Base-by-base conservation (phyloP, 1,284 basidiomycete genomes). In the Ceratobasidium sp. region DNA sequence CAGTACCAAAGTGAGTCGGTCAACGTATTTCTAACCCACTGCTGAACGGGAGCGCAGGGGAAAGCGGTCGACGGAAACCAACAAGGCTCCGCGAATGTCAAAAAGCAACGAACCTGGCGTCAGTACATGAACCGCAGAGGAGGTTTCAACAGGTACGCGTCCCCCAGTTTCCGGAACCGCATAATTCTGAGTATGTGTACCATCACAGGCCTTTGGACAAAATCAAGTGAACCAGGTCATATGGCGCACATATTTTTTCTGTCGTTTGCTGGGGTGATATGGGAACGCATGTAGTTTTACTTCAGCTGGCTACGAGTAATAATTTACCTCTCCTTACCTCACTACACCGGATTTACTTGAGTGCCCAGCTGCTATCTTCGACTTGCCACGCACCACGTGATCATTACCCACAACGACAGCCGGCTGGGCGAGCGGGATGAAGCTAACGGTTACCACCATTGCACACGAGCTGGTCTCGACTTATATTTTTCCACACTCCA, bases 61-160 rank as follows among this genome's bases (percentile, higher is more conserved):
- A 92, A 91, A 75, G 85, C 83, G 60, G 90, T 94, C 40, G 82
- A 84, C 70, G 93, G 91, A 27, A 94, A 96, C 73, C 91, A 94
- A 78, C 87, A 90, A 73, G 94, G 94, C 35, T 76, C 74, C 1
- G 86, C 85, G 1, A 79, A 89, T 67, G 81, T 97, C 74, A 96
- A 96, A 84, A 94, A 95, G 80, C 86, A 89, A 73, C 84, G 96
- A 67, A 96, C 94, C 31, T 98, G 96, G 95, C 83, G 96, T 73
- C 96, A 98, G 79, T 96, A 96, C 78, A 96, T 96, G 93, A 96
- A 96, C 76, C 84, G 91, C 74, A 90, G 94, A 72, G 94, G 94
- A 73, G 94, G 94, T 67, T 96, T 97, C 85, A 97, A 96, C 82
- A 89, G 92, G 88, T 88, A 68, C 67, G 81, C 77, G 8, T 10